phyloP scores from a whole-genome alignment of 139 green algal species.

The Haematococcus lacustris region DNA sequence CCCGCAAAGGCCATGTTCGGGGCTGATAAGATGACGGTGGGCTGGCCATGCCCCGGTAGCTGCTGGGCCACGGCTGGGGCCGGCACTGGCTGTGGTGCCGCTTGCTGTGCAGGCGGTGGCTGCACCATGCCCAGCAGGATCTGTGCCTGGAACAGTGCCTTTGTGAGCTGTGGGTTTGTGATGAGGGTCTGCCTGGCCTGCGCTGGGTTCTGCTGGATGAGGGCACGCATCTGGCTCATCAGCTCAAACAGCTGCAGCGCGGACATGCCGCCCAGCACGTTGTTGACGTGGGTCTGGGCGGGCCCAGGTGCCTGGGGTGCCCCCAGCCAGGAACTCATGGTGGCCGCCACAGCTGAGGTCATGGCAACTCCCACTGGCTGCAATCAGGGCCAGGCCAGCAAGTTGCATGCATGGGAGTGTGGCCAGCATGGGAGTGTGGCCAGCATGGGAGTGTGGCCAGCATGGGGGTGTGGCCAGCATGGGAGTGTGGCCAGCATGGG shows the following conservation, averaged over 20 bases:
- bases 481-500: no score
- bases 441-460: no score
- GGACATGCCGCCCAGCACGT: conserved; percentile 31
- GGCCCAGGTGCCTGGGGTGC: conserved; percentile 1
- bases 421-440: not conserved
- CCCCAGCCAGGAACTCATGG: conserved; percentile 11
- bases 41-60: not conserved
- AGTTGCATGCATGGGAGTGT: conserved; percentile 1
- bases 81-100: not conserved
- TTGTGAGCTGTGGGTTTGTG: conserved; percentile 77
- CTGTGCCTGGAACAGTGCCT: conserved; percentile 86
- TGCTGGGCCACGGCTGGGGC: not conserved
- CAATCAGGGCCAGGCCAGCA: conserved; percentile 1
- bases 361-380: conserved; percentile 12
- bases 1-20: no score
- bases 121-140: conserved; percentile 71
- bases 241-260: conserved; percentile 62
- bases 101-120: conserved; percentile 10
- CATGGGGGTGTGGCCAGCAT: no score
- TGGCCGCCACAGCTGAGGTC: not conserved
- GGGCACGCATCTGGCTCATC: conserved; percentile 48
- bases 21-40: no score
- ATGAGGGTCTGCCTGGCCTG: conserved; percentile 68
- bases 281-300: conserved; percentile 8
- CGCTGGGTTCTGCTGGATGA: conserved; percentile 34